Evolutionary conservation across 1,284 basidiomycete genomes (phyloP).

Genomic region (Austroboletus niveus): DNA sequence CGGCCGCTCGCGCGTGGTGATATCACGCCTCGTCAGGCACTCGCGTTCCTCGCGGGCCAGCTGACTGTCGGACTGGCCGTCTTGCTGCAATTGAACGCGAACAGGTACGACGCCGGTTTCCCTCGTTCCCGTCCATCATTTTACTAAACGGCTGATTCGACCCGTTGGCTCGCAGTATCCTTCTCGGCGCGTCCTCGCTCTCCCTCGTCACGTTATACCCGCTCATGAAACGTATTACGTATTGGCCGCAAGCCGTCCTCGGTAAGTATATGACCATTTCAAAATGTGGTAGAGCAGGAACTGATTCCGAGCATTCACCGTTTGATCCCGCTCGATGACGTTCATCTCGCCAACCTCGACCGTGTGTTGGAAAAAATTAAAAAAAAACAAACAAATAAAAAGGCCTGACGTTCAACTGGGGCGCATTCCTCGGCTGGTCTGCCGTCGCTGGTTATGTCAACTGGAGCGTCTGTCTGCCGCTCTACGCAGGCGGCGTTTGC

Average conservation of each 20-base stretch:
- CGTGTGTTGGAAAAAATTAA: too few relatives aligned
- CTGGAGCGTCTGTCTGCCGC: conserved; percentile 82
- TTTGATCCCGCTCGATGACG: too few relatives aligned
- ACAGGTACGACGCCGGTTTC: conserved; percentile 61
- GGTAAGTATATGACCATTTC: conserved; percentile 45
- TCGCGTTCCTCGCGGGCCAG: conserved; percentile 84
- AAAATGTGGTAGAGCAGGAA: too few relatives aligned
- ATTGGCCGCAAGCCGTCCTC: conserved; percentile 95
- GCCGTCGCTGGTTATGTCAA: conserved; percentile 83
- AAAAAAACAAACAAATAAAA: background rate
- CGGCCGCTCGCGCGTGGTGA: conserved; percentile 79
- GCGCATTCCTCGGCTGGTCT: conserved; percentile 93
- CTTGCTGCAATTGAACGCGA: conserved; percentile 90
- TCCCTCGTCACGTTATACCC: conserved; percentile 90
- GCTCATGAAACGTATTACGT: conserved; percentile 95
- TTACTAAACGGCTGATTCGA: too few relatives aligned
- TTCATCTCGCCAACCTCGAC: background rate
- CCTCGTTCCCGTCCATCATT: background rate
- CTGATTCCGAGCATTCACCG: too few relatives aligned
- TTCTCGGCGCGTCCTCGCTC: conserved; percentile 88
- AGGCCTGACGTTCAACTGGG: conserved; percentile 98
- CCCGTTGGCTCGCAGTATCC: conserved; percentile 55
- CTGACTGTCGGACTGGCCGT: conserved; percentile 85
- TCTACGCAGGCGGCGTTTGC: conserved; percentile 87
- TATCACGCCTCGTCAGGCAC: conserved; percentile 74